A percentile compares a stretch with the other conserved stretches of the same genome.
Evolutionary conservation across 1,284 basidiomycete genomes (phyloP).

Genomic region (Athelia psychrophila): DNA sequence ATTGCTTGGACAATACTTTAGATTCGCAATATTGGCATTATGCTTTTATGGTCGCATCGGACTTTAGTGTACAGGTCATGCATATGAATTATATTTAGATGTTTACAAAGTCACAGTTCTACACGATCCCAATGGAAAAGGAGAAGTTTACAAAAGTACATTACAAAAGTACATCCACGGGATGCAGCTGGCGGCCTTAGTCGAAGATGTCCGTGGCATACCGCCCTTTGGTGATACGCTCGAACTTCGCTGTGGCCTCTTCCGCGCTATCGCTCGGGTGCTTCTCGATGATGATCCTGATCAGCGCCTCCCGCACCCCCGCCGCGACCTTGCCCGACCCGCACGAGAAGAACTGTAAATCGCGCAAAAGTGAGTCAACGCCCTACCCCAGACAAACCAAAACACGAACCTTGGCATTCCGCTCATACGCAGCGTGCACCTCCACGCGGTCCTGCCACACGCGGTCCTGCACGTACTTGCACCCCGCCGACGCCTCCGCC

Average conservation of each 20-base stretch:
- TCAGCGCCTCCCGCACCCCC: constrained; percentile 34
- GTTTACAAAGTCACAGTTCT: too few species aligned
- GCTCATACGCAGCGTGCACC: constrained; percentile 31
- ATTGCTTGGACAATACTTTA: too few species aligned
- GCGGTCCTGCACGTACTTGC: constrained; percentile 52
- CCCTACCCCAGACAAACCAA: too few species aligned
- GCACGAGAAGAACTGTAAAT: constrained; percentile 43
- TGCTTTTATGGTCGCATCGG: too few species aligned
- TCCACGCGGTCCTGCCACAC: constrained; percentile 41
- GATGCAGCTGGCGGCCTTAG: constrained; percentile 8
- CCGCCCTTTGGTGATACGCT: constrained; percentile 32
- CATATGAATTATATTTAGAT: too few species aligned
- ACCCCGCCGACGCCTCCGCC: constrained; percentile 35
- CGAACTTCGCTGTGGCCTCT: constrained; percentile 25
- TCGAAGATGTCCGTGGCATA: constrained; percentile 47
- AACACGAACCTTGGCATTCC: constrained; percentile 24
- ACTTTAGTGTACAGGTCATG: too few species aligned
- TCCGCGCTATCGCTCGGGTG: constrained; percentile 20
- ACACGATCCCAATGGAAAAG: too few species aligned
- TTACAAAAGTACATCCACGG: too few species aligned
- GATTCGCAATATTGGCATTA: too few species aligned
- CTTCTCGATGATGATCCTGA: constrained; percentile 33
- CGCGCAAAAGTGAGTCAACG: background rate
- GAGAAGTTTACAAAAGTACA: too few species aligned
- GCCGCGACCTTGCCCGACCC: constrained; percentile 38